These are phyloP conservation scores for Apiotrichum porosum DNA, from an alignment of 1,284 basidiomycete genomes.

Conservation along the genomic window DNA sequence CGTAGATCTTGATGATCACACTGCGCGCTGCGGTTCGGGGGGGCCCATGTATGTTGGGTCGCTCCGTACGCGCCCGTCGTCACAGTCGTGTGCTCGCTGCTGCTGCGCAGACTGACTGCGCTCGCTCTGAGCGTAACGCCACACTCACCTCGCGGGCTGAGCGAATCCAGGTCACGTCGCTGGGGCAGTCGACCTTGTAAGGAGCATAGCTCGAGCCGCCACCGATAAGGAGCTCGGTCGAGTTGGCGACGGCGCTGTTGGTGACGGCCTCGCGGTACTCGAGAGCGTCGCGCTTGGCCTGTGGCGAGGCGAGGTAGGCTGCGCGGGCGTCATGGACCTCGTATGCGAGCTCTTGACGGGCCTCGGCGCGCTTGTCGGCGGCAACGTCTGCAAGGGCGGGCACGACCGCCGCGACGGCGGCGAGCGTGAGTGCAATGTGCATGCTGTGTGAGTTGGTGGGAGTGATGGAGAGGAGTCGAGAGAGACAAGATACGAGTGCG, in stretches of 20 bases:
- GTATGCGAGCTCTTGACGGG: neutral
- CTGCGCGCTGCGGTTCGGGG: too few relatives aligned
- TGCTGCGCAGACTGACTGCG: too few relatives aligned
- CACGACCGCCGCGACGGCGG: neutral
- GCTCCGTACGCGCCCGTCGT: too few relatives aligned
- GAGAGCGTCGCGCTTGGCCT: too few relatives aligned
- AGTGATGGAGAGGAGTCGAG: too few relatives aligned
- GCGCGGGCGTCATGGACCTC: neutral
- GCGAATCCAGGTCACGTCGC: constrained; percentile 38
- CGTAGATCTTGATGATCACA: too few relatives aligned
- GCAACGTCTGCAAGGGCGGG: neutral
- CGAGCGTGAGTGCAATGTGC: neutral
- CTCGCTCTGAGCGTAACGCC: too few relatives aligned
- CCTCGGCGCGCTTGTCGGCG: neutral
- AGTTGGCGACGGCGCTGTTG: neutral
- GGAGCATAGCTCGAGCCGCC: constrained; percentile 34
- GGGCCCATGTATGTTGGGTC: too few relatives aligned
- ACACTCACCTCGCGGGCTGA: constrained; percentile 32
- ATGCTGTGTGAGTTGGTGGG: neutral
- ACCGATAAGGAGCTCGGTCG: constrained; percentile 4
- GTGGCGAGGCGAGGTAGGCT: neutral
- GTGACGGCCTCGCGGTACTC: neutral
- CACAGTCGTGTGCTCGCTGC: too few relatives aligned
- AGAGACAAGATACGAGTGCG: too few relatives aligned
- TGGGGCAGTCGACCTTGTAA: constrained; percentile 40